Percentiles rank a stretch among this genome's conserved stretches.
Conservation (phyloP, 2,329 filamentous ascomycete species). For the Colletotrichum destructivum region DNA sequence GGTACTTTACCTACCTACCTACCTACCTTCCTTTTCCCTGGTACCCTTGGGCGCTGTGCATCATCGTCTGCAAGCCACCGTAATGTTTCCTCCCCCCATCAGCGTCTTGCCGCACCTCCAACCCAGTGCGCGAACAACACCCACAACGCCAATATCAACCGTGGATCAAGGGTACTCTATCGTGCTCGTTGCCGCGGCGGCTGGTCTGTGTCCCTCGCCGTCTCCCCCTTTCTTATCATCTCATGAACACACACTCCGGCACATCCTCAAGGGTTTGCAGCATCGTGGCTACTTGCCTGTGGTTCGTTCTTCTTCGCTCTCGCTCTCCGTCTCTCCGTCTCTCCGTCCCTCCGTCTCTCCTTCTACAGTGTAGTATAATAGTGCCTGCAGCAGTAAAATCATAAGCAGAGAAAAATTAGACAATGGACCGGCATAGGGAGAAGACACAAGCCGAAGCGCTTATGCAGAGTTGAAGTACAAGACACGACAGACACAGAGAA, state of each 20-base stretch:
- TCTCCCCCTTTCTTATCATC: not conserved
- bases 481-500: not conserved
- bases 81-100: constrained; percentile 32
- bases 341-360: constrained; percentile 9
- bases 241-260: not conserved
- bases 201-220: not conserved
- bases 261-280: not conserved
- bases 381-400: not conserved
- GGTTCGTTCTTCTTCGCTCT: no score
- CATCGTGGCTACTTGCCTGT: not conserved
- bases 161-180: constrained; percentile 5
- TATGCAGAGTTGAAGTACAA: not conserved
- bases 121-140: constrained; percentile 1
- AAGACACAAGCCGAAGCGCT: not conserved
- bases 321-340: constrained; percentile 6
- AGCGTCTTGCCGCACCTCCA: constrained; percentile 34
- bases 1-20: no score
- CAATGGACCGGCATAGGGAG: not conserved
- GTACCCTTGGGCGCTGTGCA: constrained; percentile 2
- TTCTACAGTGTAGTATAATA: not conserved
- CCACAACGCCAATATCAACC: not conserved
- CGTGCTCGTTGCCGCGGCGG: not conserved
- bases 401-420: not conserved
- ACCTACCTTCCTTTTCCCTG: no score
- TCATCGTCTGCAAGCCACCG: constrained; percentile 25